Evolutionary conservation across 1,284 basidiomycete genomes (phyloP).

Genomic region (Cryptococcus wingfieldii): DNA sequence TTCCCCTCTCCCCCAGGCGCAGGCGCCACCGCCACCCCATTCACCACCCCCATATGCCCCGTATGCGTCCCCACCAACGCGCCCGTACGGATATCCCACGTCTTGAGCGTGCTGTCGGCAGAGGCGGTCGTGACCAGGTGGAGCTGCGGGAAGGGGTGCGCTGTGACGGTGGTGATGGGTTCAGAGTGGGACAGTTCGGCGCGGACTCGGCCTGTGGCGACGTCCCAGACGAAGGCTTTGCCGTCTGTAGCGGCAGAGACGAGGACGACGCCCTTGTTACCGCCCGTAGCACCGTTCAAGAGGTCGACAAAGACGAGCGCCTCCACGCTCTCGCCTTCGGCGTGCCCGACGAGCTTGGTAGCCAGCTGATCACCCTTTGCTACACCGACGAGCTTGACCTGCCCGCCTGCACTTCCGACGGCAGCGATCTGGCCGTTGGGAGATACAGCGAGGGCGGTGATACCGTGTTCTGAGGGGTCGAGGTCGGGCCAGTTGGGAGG

Average conservation of each 20-base stretch:
- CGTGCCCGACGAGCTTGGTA: conserved; percentile 70
- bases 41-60: conserved; percentile 76
- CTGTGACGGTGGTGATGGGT: conserved; percentile 74
- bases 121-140: conserved; percentile 77
- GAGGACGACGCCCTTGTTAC: conserved; percentile 62
- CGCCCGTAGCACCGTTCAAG: conserved; percentile 52
- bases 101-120: conserved; percentile 77
- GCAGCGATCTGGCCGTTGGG: conserved; percentile 79
- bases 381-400: conserved; percentile 77
- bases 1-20: conserved; percentile 48
- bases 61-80: conserved; percentile 70
- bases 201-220: conserved; percentile 74
- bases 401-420: conserved; percentile 78
- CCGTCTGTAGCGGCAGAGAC: conserved; percentile 91
- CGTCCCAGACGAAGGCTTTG: conserved; percentile 90
- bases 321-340: conserved; percentile 85
- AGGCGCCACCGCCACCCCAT: conserved; percentile 64
- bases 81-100: conserved; percentile 90
- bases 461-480: conserved; percentile 57
- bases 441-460: conserved; percentile 83
- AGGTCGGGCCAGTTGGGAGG: conserved; percentile 59
- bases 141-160: conserved; percentile 62
- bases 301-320: conserved; percentile 80
- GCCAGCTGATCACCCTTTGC: conserved; percentile 79
- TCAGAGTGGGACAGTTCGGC: conserved; percentile 63